Evolutionary conservation across 192 early-diverging fungal species (phyloP), one percentile per base, ranked within the genome.

Genomic region (Coemansia guatemalensis): DNA sequence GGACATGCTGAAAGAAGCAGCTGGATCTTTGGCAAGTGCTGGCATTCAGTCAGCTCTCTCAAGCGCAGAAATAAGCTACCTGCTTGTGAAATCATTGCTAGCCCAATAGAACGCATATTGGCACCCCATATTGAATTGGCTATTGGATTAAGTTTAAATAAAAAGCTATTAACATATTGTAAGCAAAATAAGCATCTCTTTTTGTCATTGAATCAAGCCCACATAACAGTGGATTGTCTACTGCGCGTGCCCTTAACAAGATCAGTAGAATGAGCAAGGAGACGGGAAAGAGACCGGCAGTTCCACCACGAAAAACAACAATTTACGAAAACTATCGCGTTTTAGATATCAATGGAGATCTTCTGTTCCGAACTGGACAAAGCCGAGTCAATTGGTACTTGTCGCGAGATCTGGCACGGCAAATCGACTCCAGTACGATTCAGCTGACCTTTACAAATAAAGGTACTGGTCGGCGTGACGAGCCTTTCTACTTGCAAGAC

Each of bases 401-500:
- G 32, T 24, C 29, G n/a, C 73, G 78, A 8, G 25, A 53, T 23
- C 64, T 81, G 11, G 78, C 78, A 17, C 44, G n/a, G 7, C 48
- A 56, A 6, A 50, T 81, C 4, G 73, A 81, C 57, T n/a, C 21
- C 23, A 17, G n/a, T 17, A 81, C 78, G 24, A 75, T 81, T 41
- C 78, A 69, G 69, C 55, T 81, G 57, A 75, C 50, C n/a, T 81
- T 81, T 56, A 57, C 30, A 26, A 72, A 76, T 71, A 68, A 69
- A 47, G 78, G 78, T 18, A 49, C 24, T 6, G 78, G 78, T 20
- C 73, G 78, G 2, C 57, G 32, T 25, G 53, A 56, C 41, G 69
- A 75, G 63, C 69, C 73, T 29, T 81, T 75, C 47, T 81, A 81
- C 21, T 44, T 81, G 20, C 78, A 81, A 49, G 78, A 81, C 48